Conservation (phyloP, 2,329 filamentous ascomycete genomes). For the Phaeosphaeria sp. region DNA sequence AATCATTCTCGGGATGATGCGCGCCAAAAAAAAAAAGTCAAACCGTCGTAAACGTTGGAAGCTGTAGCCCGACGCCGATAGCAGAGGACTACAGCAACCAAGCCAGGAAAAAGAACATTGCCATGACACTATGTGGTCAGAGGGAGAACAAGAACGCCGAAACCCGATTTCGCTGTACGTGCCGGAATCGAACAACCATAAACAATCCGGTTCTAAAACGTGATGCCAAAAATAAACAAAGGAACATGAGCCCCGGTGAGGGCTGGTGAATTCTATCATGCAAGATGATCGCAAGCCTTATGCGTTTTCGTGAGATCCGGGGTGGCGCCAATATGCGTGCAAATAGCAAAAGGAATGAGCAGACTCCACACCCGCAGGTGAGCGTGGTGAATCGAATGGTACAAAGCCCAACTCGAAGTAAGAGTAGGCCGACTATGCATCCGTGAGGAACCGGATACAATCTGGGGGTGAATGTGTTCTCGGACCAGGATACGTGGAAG, state of each 20-base stretch:
- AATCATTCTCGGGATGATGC: slow-evolving; percentile 34
- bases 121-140: slow-evolving; percentile 26
- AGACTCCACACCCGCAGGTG: slow-evolving; percentile 22
- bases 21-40: slow-evolving; percentile 17
- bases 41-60: slow-evolving; percentile 36
- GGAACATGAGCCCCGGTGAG: slow-evolving; percentile 30
- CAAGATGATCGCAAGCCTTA: slow-evolving; percentile 44
- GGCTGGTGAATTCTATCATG: slow-evolving; percentile 47
- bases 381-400: slow-evolving; percentile 22
- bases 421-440: slow-evolving; percentile 27
- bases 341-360: slow-evolving; percentile 43
- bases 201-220: slow-evolving; percentile 42
- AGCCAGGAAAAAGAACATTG: slow-evolving; percentile 24
- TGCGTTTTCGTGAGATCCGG: slow-evolving; percentile 47
- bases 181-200: slow-evolving; percentile 26
- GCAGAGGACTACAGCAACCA: slow-evolving; percentile 12
- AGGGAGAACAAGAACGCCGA: slow-evolving; percentile 34
- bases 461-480: slow-evolving; percentile 16
- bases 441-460: slow-evolving; percentile 18
- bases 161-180: slow-evolving; percentile 44
- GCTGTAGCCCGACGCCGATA: slow-evolving; percentile 16
- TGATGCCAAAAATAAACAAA: slow-evolving; percentile 30
- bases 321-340: slow-evolving; percentile 43
- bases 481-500: slow-evolving; percentile 8
- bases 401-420: slow-evolving; percentile 22